Evolutionary conservation across 306 rosid species (phyloP).

Genomic region (Inga oerstediana): DNA sequence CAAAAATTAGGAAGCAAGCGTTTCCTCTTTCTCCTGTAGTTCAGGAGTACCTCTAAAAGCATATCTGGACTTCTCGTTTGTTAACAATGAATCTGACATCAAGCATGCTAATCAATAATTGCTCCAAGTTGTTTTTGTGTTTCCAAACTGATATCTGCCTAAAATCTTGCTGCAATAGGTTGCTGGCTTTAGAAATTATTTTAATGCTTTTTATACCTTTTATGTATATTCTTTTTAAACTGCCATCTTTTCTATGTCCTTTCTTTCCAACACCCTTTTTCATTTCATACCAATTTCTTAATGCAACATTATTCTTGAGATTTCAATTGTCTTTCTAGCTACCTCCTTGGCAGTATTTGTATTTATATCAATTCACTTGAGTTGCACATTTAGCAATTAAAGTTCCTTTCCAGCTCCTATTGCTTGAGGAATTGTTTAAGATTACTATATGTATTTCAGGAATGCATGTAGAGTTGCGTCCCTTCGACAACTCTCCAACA

Average conservation of each 20-base stretch:
- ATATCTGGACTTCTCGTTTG: neutral
- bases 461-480: constrained; percentile 75
- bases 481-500: constrained; percentile 80
- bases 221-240: neutral
- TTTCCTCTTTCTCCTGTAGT: neutral
- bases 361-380: neutral
- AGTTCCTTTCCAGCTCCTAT: neutral
- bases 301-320: constrained; percentile 2
- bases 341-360: neutral
- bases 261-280: neutral
- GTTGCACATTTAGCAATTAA: neutral
- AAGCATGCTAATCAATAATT: neutral
- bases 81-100: neutral
- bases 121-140: neutral
- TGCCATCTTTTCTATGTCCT: neutral
- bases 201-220: neutral
- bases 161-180: neutral
- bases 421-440: constrained; percentile 8
- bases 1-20: neutral
- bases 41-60: constrained; percentile 13
- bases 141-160: neutral
- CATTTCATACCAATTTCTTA: neutral
- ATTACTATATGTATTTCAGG: constrained; percentile 50
- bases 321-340: constrained; percentile 1
- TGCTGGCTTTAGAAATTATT: neutral